A percentile compares a stretch with the other conserved stretches of the same genome.
Evolutionary conservation across 2,329 filamentous ascomycete species (phyloP).

Genomic region (Thermothelomyces thermophilus): DNA sequence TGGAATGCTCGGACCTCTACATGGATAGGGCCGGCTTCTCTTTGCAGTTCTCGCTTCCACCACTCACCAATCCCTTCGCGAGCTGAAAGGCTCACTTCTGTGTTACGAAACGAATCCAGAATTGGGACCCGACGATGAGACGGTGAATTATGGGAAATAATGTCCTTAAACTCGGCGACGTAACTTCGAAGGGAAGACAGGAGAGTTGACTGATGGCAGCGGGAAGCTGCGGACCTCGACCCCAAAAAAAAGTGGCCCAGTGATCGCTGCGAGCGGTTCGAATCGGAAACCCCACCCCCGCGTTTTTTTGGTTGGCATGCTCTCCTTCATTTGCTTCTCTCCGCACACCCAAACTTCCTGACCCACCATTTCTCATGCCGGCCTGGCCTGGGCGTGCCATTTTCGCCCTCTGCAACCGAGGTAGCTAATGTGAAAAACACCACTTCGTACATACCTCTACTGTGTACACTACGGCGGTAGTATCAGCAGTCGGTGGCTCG

Average conservation of each 20-base stretch:
- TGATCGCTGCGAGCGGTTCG: conserved; percentile 10
- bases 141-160: too few relatives aligned
- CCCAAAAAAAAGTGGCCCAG: not conserved
- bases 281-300: conserved; percentile 21
- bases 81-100: not conserved
- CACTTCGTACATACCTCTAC: too few relatives aligned
- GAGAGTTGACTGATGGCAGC: not conserved
- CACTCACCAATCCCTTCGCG: conserved; percentile 1
- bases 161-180: not conserved
- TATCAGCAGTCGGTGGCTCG: too few relatives aligned
- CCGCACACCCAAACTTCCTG: conserved; percentile 6
- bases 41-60: not conserved
- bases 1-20: not conserved
- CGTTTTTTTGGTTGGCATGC: conserved; percentile 21
- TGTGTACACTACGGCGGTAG: too few relatives aligned
- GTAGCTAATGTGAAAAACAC: not conserved
- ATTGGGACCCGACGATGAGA: too few relatives aligned
- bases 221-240: conserved; percentile 3
- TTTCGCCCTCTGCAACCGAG: not conserved
- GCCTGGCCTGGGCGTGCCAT: conserved; percentile 1
- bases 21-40: not conserved
- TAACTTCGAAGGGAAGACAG: not conserved
- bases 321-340: conserved; percentile 15
- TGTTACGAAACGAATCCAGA: not conserved
- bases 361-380: conserved; percentile 9